phyloP scores from a whole-genome alignment of 306 rosid genomes.

The Trifolium repens region DNA sequence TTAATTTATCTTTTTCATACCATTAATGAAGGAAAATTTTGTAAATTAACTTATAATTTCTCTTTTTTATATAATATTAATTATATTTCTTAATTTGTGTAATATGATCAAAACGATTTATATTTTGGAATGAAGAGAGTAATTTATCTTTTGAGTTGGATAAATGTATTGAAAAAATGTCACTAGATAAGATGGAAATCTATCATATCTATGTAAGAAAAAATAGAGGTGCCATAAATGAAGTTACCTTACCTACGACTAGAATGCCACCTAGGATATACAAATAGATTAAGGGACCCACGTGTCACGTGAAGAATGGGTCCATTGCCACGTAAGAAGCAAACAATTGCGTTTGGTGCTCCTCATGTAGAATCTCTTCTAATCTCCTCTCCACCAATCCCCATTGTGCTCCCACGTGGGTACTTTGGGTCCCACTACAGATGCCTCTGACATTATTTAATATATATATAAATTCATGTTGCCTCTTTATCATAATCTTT shows the following conservation, averaged over 20 bases:
- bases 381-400: constrained; percentile 90
- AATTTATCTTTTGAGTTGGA: no score
- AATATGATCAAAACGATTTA: no score
- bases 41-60: no score
- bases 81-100: no score
- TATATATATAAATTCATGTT: constrained; percentile 15
- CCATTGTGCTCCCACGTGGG: constrained; percentile 82
- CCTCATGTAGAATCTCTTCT: constrained; percentile 61
- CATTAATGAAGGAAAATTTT: no score
- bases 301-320: constrained; percentile 58
- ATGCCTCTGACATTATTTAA: constrained; percentile 25
- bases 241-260: not conserved
- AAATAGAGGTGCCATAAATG: no score
- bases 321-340: constrained; percentile 58
- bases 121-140: not conserved
- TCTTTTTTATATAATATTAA: no score
- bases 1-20: no score
- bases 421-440: constrained; percentile 50
- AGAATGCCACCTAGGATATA: constrained; percentile 35
- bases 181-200: no score
- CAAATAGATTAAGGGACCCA: constrained; percentile 44
- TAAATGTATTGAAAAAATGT: no score
- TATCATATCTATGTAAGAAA: no score
- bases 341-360: constrained; percentile 40
- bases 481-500: constrained; percentile 1